Base-by-base conservation (phyloP, 768 basidiomycete genomes). In the Lentinula raphanica region DNA sequence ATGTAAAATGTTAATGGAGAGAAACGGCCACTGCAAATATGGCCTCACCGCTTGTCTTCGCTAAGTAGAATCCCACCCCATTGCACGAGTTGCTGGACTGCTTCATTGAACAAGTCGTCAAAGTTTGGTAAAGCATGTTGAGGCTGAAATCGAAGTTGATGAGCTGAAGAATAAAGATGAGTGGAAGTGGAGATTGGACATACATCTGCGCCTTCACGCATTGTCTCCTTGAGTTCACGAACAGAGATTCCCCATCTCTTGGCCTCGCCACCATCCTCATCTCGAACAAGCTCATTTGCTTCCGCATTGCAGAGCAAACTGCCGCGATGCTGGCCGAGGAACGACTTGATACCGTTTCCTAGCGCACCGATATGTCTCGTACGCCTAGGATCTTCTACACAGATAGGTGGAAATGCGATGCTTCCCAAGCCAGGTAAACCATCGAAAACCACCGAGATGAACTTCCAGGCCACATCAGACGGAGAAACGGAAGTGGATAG, bases 401-500 rank as follows among this genome's bases (percentile, higher is more conserved):
- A 94, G 46, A 81, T 77, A 39, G 88, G 88, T 25, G 90, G 84
- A 53, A 94, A 76, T 21, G 85, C 89, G 39, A 93, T 78, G 59
- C 87, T 82, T n/a, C 90, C 89, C 23, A 91, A 71, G 31, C 84
- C 81, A 21, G 91, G 92, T 49, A 92, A 67, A 29, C 92, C 92
- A 71, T 93, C 79, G 45, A 83, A 71, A 11, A 76, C 58, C 45
- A 66, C 63, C 40, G 77, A 78, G 56, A 86, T 67, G 42, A 74
- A 65, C 64, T 76, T 77, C 80, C 81, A 83, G 35, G 72, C 65
- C 55, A 71, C 40, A 57, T 78, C 76, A 39, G 70, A 65, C 56
- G 76, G 71, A 58, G 74, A 62, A 55, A 77, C 71, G 49, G 73
- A 75, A 55, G 73, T 70, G 61, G 76, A 75, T 58, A 79, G 66